Conservation (phyloP, 495 filamentous ascomycete species). For the Penicillium chermesinum region DNA sequence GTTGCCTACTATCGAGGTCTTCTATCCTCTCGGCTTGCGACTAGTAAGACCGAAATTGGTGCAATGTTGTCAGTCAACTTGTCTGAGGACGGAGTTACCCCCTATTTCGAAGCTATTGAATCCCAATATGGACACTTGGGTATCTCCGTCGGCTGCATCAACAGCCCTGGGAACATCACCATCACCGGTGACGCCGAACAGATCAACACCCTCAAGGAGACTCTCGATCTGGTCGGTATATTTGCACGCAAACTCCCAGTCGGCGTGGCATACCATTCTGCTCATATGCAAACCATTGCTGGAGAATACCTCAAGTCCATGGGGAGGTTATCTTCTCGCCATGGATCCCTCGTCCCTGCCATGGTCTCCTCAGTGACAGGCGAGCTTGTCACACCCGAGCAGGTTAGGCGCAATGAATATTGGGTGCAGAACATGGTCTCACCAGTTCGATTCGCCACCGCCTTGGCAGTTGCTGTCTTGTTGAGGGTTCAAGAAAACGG, state of each 20-base stretch:
- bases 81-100: background rate
- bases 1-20: constrained; percentile 28
- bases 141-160: constrained; percentile 22
- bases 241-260: constrained; percentile 32
- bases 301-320: background rate
- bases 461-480: no score
- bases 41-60: no score
- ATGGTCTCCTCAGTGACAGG: constrained; percentile 21
- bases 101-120: background rate
- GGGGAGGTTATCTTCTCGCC: background rate
- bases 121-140: no score
- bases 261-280: constrained; percentile 6
- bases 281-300: background rate
- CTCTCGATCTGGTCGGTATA: constrained; percentile 4
- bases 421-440: constrained; percentile 5
- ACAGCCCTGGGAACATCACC: constrained; percentile 29
- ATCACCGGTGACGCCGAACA: constrained; percentile 27
- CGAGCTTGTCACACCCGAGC: background rate
- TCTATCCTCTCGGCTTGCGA: no score
- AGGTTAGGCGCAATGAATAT: background rate
- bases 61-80: constrained; percentile 30
- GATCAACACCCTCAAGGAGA: constrained; percentile 18
- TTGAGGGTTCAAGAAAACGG: no score
- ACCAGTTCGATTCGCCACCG: background rate
- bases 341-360: background rate